A percentile compares a stretch with the other conserved stretches of the same genome.
Evolutionary conservation across 1,284 basidiomycete species (phyloP).

Genomic region (Fomitopsis schrenkii): DNA sequence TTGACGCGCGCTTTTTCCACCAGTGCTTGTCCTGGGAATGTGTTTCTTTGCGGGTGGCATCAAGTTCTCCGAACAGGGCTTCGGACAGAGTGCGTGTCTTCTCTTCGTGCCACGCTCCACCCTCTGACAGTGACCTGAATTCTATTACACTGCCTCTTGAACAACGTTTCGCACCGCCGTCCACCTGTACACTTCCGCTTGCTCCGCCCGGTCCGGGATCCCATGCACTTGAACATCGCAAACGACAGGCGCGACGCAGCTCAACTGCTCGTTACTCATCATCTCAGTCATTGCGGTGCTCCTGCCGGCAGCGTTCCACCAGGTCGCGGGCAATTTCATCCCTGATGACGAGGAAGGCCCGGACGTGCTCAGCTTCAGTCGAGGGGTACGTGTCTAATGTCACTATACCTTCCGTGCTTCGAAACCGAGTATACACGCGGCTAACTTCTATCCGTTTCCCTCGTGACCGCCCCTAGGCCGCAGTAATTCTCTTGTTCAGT

Average conservation of each 20-base stretch:
- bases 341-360: conserved; percentile 28
- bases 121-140: not conserved
- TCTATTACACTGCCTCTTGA: not conserved
- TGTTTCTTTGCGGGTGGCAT: conserved; percentile 72
- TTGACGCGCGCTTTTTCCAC: not conserved
- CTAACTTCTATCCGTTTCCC: conserved; percentile 5
- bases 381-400: conserved; percentile 52
- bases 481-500: conserved; percentile 81
- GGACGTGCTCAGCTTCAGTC: conserved; percentile 71
- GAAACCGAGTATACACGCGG: conserved; percentile 7
- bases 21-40: conserved; percentile 82
- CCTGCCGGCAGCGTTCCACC: conserved; percentile 61
- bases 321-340: conserved; percentile 29
- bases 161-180: not conserved
- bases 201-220: not conserved
- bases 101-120: not conserved
- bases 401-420: conserved; percentile 1
- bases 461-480: conserved; percentile 39
- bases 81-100: conserved; percentile 52
- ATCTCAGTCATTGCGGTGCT: conserved; percentile 79
- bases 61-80: conserved; percentile 69
- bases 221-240: not conserved
- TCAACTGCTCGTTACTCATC: conserved; percentile 78
- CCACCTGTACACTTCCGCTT: not conserved
- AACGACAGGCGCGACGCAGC: conserved; percentile 63